Evolutionary conservation across 2,329 filamentous ascomycete species (phyloP).

Genomic region (Fusarium sp.): DNA sequence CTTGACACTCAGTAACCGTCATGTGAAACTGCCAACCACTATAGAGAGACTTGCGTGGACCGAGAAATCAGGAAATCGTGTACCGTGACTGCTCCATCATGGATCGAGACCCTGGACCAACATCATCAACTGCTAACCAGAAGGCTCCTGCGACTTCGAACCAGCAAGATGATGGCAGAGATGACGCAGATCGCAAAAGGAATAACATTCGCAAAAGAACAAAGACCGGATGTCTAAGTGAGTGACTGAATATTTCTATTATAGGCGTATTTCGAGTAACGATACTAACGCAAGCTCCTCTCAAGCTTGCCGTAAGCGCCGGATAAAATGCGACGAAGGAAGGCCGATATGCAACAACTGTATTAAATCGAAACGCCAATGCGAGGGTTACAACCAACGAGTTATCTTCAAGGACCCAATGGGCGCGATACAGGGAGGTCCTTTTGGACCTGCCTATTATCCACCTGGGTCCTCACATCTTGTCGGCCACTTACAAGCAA

Average conservation of each 20-base stretch:
- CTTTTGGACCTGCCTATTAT: constrained; percentile 60
- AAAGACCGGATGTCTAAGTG: constrained; percentile 93
- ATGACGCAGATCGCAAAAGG: constrained; percentile 63
- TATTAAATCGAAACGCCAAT: constrained; percentile 86
- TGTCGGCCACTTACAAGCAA: constrained; percentile 53
- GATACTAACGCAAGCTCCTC: constrained; percentile 43
- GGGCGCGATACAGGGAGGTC: constrained; percentile 61
- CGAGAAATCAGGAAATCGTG: constrained; percentile 19
- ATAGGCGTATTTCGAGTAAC: neutral
- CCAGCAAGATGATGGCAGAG: constrained; percentile 56
- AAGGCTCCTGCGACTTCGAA: constrained; percentile 52
- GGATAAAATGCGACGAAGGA: constrained; percentile 97
- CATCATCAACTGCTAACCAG: constrained; percentile 30
- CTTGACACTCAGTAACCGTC: constrained; percentile 26
- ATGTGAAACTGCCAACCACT: constrained; percentile 40
- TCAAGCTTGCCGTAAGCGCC: constrained; percentile 88
- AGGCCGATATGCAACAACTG: constrained; percentile 87
- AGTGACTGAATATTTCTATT: constrained; percentile 53
- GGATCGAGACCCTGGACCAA: constrained; percentile 36
- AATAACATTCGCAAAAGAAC: constrained; percentile 76
- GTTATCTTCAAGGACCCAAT: constrained; percentile 83
- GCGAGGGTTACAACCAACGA: constrained; percentile 86
- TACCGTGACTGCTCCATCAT: constrained; percentile 26
- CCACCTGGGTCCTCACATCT: constrained; percentile 57
- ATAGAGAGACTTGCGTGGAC: constrained; percentile 28